These are phyloP conservation scores for Eimeria maxima DNA, from an alignment of 169 alveolate genomes.

Conservation along the genomic window DNA sequence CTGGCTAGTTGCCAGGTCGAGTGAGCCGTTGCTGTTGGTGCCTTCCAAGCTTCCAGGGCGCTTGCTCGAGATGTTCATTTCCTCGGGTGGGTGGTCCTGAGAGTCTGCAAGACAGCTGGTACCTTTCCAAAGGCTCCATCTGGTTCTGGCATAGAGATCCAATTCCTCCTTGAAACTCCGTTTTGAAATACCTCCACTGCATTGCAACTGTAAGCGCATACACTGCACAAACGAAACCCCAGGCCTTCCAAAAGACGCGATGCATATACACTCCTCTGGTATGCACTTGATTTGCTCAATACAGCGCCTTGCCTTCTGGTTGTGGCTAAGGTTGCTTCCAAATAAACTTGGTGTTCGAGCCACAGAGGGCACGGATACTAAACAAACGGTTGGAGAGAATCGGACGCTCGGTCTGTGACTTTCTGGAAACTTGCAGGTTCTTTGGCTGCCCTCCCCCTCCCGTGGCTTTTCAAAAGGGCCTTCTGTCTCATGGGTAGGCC, in stretches of 20 bases:
- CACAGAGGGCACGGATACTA: background rate
- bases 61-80: background rate
- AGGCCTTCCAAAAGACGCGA: background rate
- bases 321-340: background rate
- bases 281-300: background rate
- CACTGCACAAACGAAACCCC: background rate
- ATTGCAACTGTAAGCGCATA: constrained; percentile 5
- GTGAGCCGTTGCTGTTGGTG: constrained; percentile 14
- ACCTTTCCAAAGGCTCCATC: background rate
- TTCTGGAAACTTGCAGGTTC: background rate
- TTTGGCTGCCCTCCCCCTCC: background rate
- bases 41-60: background rate
- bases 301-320: background rate
- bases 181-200: background rate
- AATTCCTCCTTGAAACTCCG: constrained; percentile 1
- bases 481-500: background rate
- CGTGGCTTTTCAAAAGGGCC: background rate
- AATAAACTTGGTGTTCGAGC: background rate
- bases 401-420: constrained; percentile 35
- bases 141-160: background rate
- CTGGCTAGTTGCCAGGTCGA: constrained; percentile 41
- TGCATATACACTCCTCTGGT: background rate
- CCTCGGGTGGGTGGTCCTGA: background rate
- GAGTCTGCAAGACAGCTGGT: background rate
- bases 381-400: background rate